Percentiles rank a stretch among this genome's conserved stretches.
phyloP scores from a whole-genome alignment of 169 alveolate species.

The Cryptosporidium meleagridis region DNA sequence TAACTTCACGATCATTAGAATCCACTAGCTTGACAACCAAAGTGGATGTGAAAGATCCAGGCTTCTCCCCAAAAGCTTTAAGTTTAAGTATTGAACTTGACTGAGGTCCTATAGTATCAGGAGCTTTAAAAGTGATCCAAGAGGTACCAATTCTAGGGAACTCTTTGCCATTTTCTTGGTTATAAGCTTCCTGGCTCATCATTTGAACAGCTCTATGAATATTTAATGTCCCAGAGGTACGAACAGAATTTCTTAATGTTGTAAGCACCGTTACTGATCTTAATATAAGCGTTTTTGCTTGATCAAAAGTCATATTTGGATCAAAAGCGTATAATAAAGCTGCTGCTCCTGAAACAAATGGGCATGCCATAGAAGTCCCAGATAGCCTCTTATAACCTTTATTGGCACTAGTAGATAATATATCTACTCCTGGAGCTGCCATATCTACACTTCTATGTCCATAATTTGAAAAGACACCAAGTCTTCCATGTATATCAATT shows the following conservation, averaged over 20 bases:
- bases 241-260: constrained; percentile 36
- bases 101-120: constrained; percentile 64
- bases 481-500: constrained; percentile 69
- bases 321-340: constrained; percentile 69
- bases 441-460: constrained; percentile 78
- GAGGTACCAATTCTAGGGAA: not conserved
- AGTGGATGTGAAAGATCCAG: constrained; percentile 46
- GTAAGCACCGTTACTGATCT: constrained; percentile 44
- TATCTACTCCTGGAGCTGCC: constrained; percentile 82
- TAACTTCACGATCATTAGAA: constrained; percentile 39
- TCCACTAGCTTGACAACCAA: constrained; percentile 22
- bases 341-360: constrained; percentile 80
- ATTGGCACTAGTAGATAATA: constrained; percentile 77
- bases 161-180: not conserved
- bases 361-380: constrained; percentile 83
- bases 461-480: constrained; percentile 80
- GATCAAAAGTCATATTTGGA: constrained; percentile 58
- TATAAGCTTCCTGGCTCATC: constrained; percentile 53
- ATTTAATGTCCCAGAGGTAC: constrained; percentile 64
- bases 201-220: constrained; percentile 59
- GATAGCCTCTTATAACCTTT: constrained; percentile 67
- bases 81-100: constrained; percentile 21
- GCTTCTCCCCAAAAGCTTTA: constrained; percentile 55
- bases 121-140: constrained; percentile 41
- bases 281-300: constrained; percentile 30